A percentile compares a stretch with the other conserved stretches of the same genome.
Evolutionary conservation across 345 rosid genomes (phyloP).

Genomic region (Hypericum perforatum): DNA sequence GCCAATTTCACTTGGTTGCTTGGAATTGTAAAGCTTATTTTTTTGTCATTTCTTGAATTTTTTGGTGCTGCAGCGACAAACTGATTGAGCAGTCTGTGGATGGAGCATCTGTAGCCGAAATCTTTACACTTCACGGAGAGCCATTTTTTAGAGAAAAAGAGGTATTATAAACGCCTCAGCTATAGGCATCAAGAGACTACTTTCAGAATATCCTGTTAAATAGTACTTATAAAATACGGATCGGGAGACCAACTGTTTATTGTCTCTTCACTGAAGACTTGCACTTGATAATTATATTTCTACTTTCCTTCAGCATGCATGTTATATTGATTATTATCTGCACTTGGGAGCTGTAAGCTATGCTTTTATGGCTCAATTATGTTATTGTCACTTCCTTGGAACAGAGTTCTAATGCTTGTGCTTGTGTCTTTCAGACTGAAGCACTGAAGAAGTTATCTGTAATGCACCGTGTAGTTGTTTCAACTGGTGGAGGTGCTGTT

Average conservation of each 20-base stretch:
- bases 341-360: neutral
- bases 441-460: conserved; percentile 47
- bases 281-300: too few species aligned
- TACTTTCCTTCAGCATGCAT: too few species aligned
- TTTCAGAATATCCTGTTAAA: neutral
- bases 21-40: neutral
- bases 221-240: neutral
- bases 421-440: conserved; percentile 47
- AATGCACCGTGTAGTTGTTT: conserved; percentile 59
- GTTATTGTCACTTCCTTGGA: neutral
- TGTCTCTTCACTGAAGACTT: too few species aligned
- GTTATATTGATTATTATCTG: too few species aligned
- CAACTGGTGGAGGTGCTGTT: conserved; percentile 97
- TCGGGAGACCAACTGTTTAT: too few species aligned
- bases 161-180: conserved; percentile 27
- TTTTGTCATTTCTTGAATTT: conserved; percentile 5
- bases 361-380: neutral
- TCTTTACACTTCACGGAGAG: conserved; percentile 74
- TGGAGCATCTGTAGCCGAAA: conserved; percentile 74
- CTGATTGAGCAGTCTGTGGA: conserved; percentile 54
- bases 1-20: too few species aligned
- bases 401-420: conserved; percentile 2
- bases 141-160: conserved; percentile 79
- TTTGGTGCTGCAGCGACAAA: conserved; percentile 41
- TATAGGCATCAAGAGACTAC: neutral